These are phyloP conservation scores for Gonapodya sp. DNA, from an alignment of 192 early-diverging fungal genomes.

Conservation along the genomic window DNA sequence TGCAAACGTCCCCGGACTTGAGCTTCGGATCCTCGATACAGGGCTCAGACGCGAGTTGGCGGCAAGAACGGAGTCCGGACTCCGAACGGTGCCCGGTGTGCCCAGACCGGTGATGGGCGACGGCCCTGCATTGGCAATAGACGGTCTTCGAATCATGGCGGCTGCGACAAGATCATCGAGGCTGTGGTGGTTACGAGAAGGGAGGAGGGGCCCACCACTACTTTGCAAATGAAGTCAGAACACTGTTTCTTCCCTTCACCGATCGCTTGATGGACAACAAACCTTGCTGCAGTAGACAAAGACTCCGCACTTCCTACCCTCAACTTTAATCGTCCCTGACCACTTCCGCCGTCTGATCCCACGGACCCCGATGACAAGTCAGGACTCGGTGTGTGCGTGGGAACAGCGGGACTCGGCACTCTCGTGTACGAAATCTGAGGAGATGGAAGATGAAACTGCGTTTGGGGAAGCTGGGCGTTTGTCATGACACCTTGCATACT, in stretches of 20 bases:
- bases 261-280: too few relatives aligned
- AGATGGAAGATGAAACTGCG: not conserved
- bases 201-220: too few relatives aligned
- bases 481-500: too few relatives aligned
- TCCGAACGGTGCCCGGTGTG: not conserved
- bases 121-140: not conserved
- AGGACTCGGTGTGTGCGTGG: not conserved
- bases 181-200: not conserved
- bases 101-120: not conserved
- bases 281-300: not conserved
- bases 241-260: too few relatives aligned
- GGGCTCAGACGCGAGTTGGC: not conserved
- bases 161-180: not conserved
- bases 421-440: not conserved
- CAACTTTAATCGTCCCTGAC: not conserved
- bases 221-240: too few relatives aligned
- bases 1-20: not conserved
- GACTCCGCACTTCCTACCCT: not conserved
- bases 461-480: not conserved
- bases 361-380: not conserved
- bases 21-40: not conserved
- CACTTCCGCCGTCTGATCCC: not conserved
- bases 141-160: not conserved
- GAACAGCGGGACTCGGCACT: not conserved
- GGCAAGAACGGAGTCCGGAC: not conserved